Evolutionary conservation across 2,329 filamentous ascomycete species (phyloP).

Genomic region (Lasiodiplodia citricola): DNA sequence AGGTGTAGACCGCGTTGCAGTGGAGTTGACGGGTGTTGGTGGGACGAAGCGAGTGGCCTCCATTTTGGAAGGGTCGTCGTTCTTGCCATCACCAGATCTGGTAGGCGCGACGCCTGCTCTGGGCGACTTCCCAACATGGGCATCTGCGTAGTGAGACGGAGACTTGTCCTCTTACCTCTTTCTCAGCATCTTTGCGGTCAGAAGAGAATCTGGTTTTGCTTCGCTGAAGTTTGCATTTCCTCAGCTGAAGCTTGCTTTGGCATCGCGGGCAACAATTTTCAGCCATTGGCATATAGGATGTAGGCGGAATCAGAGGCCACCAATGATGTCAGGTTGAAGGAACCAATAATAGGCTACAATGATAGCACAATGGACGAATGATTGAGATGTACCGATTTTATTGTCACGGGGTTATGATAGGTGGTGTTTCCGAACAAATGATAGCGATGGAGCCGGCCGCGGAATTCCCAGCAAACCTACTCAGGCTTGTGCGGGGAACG

Average conservation of each 20-base stretch:
- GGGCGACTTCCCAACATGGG: neutral
- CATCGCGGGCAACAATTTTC: neutral
- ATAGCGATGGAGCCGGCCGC: too few relatives aligned
- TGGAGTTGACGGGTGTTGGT: neutral
- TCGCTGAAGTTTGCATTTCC: neutral
- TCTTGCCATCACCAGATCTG: neutral
- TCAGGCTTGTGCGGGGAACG: too few relatives aligned
- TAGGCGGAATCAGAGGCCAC: neutral
- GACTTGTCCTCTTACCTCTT: neutral
- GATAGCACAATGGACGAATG: too few relatives aligned
- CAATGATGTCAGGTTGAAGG: neutral
- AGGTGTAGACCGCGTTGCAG: neutral
- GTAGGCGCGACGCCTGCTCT: neutral
- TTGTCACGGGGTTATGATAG: too few relatives aligned
- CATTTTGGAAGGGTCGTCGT: neutral
- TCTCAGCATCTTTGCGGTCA: neutral
- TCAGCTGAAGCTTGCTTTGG: constrained; percentile 1
- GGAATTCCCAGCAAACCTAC: too few relatives aligned
- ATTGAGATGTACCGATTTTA: too few relatives aligned
- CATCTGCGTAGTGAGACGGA: neutral
- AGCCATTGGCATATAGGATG: neutral
- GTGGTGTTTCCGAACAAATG: too few relatives aligned
- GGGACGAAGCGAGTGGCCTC: too few relatives aligned
- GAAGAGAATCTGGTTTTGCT: neutral
- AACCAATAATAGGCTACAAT: neutral